These are phyloP conservation scores for Oxyria digyna DNA, from an alignment of 148 eudicot genomes.

Conservation along the genomic window DNA sequence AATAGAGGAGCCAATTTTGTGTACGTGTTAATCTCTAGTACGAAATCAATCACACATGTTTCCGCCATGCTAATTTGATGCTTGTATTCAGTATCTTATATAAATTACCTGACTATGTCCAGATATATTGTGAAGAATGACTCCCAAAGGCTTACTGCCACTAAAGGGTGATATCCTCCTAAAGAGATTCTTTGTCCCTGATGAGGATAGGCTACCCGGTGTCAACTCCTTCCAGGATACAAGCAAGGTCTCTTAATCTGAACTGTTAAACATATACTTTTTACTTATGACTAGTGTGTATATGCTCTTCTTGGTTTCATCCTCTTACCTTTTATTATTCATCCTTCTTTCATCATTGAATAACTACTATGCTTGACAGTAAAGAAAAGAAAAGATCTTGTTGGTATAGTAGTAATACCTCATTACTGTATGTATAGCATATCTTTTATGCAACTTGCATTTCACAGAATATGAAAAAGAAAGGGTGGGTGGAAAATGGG, in stretches of 20 bases:
- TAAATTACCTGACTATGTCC: conserved; percentile 8
- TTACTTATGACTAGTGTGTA: background rate
- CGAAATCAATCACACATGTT: background rate
- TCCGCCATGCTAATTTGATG: background rate
- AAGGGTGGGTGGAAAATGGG: too few relatives aligned
- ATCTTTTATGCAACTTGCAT: too few relatives aligned
- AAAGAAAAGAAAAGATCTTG: too few relatives aligned
- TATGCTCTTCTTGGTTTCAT: background rate
- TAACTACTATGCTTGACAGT: background rate
- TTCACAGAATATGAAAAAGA: too few relatives aligned
- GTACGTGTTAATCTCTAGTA: background rate
- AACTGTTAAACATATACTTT: background rate
- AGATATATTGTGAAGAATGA: conserved; percentile 73
- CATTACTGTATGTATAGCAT: too few relatives aligned
- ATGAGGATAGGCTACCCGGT: conserved; percentile 73
- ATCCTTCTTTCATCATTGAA: background rate
- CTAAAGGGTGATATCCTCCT: conserved; percentile 81
- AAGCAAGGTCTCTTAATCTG: conserved; percentile 42
- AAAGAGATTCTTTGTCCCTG: conserved; percentile 71
- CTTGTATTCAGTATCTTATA: background rate
- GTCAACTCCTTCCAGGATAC: conserved; percentile 90
- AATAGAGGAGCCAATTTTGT: background rate
- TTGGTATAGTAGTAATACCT: too few relatives aligned
- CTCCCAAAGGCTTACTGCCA: conserved; percentile 66
- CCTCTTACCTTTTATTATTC: background rate